Evolutionary conservation across 164 flowering plant genomes (phyloP).

Genomic region (Stephania yunnanensis): DNA sequence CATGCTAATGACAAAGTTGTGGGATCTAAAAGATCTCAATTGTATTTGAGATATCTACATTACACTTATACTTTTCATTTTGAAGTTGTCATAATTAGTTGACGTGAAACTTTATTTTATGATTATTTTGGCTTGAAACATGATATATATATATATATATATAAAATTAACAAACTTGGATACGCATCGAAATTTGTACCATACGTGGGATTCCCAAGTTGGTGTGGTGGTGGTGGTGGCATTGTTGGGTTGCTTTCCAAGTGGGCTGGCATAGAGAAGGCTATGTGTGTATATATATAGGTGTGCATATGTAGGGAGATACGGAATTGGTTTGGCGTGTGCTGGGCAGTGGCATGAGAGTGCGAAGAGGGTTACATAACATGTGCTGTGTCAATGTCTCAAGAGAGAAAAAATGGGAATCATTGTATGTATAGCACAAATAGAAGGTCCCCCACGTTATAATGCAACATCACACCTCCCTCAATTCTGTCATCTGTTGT

Average conservation of each 20-base stretch:
- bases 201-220: neutral
- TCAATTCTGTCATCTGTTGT: slow-evolving; percentile 3
- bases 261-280: slow-evolving; percentile 14
- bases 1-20: too few species aligned
- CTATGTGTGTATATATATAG: neutral
- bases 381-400: neutral
- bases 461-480: neutral
- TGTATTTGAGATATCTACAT: too few species aligned
- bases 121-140: too few species aligned
- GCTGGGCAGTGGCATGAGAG: neutral
- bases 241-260: slow-evolving; percentile 26
- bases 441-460: neutral
- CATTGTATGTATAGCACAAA: too few species aligned
- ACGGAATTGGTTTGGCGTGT: neutral
- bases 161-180: too few species aligned
- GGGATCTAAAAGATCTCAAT: too few species aligned
- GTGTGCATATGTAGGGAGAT: neutral
- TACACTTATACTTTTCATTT: too few species aligned
- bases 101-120: too few species aligned
- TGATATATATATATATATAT: too few species aligned
- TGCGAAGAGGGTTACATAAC: neutral
- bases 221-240: neutral
- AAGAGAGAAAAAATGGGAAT: neutral
- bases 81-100: too few species aligned
- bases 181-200: too few species aligned